Conservation (phyloP, 2,329 filamentous ascomycete species). For the Calonectria ilicicola region DNA sequence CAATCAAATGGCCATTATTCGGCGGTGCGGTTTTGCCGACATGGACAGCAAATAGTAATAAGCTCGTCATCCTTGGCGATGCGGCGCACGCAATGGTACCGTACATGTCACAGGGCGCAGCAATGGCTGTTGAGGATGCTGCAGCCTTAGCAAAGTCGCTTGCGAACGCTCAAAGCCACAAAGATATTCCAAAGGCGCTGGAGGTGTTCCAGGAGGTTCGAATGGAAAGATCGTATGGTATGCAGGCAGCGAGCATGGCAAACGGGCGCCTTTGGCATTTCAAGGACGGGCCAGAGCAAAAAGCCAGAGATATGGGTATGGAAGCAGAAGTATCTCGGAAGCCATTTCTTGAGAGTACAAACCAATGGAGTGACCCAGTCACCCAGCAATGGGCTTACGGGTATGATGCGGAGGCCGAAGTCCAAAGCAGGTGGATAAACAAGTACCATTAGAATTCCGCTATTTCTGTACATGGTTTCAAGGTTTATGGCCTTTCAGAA, state of each 20-base stretch:
- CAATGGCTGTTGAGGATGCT: slow-evolving; percentile 58
- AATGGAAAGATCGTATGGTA: slow-evolving; percentile 48
- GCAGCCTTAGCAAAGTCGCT: slow-evolving; percentile 51
- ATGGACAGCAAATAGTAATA: slow-evolving; percentile 44
- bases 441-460: neutral
- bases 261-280: slow-evolving; percentile 63
- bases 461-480: too few relatives aligned
- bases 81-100: slow-evolving; percentile 58
- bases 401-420: slow-evolving; percentile 57
- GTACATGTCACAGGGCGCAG: slow-evolving; percentile 58
- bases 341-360: slow-evolving; percentile 53
- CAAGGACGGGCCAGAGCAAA: slow-evolving; percentile 54
- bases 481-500: too few relatives aligned
- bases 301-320: slow-evolving; percentile 56
- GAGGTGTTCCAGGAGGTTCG: slow-evolving; percentile 52
- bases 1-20: slow-evolving; percentile 50
- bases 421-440: slow-evolving; percentile 29
- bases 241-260: slow-evolving; percentile 58
- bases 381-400: slow-evolving; percentile 62
- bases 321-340: slow-evolving; percentile 51
- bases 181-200: slow-evolving; percentile 48
- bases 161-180: slow-evolving; percentile 36
- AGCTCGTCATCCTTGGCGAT: slow-evolving; percentile 54
- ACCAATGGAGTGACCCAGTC: slow-evolving; percentile 61
- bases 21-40: slow-evolving; percentile 40